These are phyloP conservation scores for Phoma sp. DNA, from an alignment of 2,329 filamentous ascomycete genomes.

Conservation along the genomic window DNA sequence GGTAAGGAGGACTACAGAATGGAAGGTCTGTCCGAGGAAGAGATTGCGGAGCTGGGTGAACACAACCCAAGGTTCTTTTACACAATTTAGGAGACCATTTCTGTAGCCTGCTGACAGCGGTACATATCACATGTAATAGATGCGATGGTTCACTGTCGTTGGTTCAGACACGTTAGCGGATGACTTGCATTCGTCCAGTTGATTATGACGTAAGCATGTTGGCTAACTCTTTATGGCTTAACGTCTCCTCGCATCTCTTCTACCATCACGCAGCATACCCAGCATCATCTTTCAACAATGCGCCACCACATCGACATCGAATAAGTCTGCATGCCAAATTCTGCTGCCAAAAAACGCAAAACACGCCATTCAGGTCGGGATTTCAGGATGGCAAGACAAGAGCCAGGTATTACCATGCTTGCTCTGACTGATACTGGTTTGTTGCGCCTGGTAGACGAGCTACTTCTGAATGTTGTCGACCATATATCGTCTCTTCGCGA, in stretches of 20 bases:
- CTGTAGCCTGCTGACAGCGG: too few species aligned
- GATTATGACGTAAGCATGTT: slow-evolving; percentile 14
- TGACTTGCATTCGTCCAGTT: not conserved
- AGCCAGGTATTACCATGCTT: slow-evolving; percentile 21
- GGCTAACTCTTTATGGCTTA: slow-evolving; percentile 4
- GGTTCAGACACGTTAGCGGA: not conserved
- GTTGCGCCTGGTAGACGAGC: slow-evolving; percentile 43
- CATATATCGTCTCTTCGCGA: slow-evolving; percentile 32
- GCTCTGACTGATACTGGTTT: slow-evolving; percentile 27
- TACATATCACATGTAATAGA: not conserved
- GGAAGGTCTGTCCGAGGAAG: slow-evolving; percentile 33
- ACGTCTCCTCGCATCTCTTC: not conserved
- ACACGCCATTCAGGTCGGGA: slow-evolving; percentile 34
- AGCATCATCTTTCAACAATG: not conserved
- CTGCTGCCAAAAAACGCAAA: slow-evolving; percentile 39
- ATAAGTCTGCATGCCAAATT: slow-evolving; percentile 31
- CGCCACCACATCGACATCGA: not conserved
- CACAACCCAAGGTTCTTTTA: slow-evolving; percentile 36
- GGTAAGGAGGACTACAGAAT: slow-evolving; percentile 35
- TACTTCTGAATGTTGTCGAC: slow-evolving; percentile 45
- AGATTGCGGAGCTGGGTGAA: slow-evolving; percentile 36
- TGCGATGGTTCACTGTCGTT: not conserved
- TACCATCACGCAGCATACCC: not conserved
- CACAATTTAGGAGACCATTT: slow-evolving; percentile 19
- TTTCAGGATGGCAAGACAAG: slow-evolving; percentile 31